Conservation (phyloP, 106 monocot genomes). For the Dioscorea zingiberensis region DNA sequence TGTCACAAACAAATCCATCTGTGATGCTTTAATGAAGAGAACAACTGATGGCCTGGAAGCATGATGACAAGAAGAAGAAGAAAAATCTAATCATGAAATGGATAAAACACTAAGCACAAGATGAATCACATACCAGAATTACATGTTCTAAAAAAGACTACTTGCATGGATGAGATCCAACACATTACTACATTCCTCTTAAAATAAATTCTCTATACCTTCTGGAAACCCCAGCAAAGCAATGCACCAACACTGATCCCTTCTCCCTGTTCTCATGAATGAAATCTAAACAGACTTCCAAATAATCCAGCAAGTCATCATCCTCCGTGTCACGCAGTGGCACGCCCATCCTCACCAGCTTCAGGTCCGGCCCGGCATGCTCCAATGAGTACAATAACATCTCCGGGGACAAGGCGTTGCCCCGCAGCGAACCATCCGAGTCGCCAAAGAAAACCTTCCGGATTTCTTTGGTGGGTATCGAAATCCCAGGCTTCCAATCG, state of each 20-base stretch:
- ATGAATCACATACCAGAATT: too few relatives aligned
- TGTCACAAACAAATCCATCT: background rate
- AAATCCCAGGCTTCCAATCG: conserved; percentile 50
- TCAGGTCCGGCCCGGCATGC: conserved; percentile 57
- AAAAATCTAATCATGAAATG: too few relatives aligned
- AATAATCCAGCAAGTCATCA: conserved; percentile 75
- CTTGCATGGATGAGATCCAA: too few relatives aligned
- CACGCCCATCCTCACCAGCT: conserved; percentile 82
- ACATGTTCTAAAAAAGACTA: too few relatives aligned
- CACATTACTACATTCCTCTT: too few relatives aligned
- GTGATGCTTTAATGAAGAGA: background rate
- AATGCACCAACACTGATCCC: conserved; percentile 71
- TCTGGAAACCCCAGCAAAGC: conserved; percentile 84
- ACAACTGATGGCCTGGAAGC: too few relatives aligned
- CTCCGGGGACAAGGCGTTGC: conserved; percentile 36
- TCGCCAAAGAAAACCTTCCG: conserved; percentile 50
- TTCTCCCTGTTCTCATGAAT: conserved; percentile 64
- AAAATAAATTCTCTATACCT: conserved; percentile 28
- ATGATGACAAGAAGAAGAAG: too few relatives aligned
- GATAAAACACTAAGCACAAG: too few relatives aligned
- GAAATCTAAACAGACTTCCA: conserved; percentile 82
- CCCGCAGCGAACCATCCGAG: conserved; percentile 16
- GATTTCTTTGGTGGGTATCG: conserved; percentile 64
- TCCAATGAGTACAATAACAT: conserved; percentile 60
- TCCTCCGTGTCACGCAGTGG: conserved; percentile 85